Evolutionary conservation across 176 grass and related monocot species (phyloP), one percentile per base, ranked within the genome.

Genomic region (Carex littledalei): DNA sequence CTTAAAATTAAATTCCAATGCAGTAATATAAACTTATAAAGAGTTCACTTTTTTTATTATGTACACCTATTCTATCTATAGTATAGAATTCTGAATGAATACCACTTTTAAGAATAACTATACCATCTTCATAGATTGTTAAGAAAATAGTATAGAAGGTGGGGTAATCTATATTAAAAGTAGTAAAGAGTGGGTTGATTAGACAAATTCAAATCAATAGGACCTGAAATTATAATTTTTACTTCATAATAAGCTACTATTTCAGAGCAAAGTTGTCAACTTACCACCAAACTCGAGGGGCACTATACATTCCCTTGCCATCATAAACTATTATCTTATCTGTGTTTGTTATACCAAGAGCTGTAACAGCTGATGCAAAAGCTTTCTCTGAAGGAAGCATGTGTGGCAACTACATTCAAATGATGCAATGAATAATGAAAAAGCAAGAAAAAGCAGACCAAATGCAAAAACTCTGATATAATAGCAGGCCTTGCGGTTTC

Each of bases 251-350:
- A 17, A 82, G 17, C 10, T 20, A 63, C 18, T 65, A 67, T 31
- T 56, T 83, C 20, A 83, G 45, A 67, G 26, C 1, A 39, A 63
- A 47, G 6, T 63, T 62, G 56, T 62, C 17, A 45, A 18, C 91
- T 81, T 95, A 95, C 96, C 96, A 99, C 96, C 96, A 99, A 86
- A 99, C 91, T 71, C 91, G 88, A 74, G 96, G 86, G 8, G 93
- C 93, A 85, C 91, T 95, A 78, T 84, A 99, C 35, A 90, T 80
- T 9, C 93, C 96, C 53, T 99, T 99, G 75, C 86, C 89, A 81
- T 99, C 96, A 92, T 95, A 99, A 84, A 99, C 74, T 86, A 99
- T 84, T 55, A 99, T 76, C 84, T 81, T 85, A 82, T 99, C 93
- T 15, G 90, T 79, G 52, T 99, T 92, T 54, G 71, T 86, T 18